Evolutionary conservation across 2,329 filamentous ascomycete genomes (phyloP), one percentile per base, ranked within the genome.

Genomic region (Aspergillus thermomutatus): DNA sequence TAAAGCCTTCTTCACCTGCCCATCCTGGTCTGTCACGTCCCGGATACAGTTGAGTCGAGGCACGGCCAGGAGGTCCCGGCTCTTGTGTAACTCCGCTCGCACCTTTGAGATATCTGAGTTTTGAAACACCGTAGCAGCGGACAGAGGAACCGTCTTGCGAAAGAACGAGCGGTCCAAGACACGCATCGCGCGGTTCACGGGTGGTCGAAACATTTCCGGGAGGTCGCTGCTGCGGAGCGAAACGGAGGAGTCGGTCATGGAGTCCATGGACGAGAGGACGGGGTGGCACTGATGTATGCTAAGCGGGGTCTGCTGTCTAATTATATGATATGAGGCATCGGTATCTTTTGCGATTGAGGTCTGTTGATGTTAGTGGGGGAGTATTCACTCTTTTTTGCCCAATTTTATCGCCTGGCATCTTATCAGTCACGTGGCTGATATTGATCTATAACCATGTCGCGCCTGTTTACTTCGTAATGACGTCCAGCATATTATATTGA

Each of bases 161-260:
- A 97, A 97, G 61, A 95, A 87, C 17, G 87, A 82, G 64, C 90
- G 87, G 77, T 99, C 92, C 61, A 99, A 85, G 50, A 84, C 83
- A 69, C 87, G 87, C 79, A 91, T 90, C 58, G 88, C 87, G 72
- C 90, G 88, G 66, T 93, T 88, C 58, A 92, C 80, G 25, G 92
- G 92, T 49, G 92, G 91, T 63, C 87, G 86, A 73, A 96, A 90
- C 82, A 87, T 85, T 52, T 65, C 68, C 59, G 70, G 64, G 59
- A 71, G 60, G 57, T 72, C 64, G 64, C 65, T 61, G 64, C 65
- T 61, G 43, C 57, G 54, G 49, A 57, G 59, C 54, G 64, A 62
- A 40, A 63, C 59, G 46, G 58, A 53, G 37, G 50, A 40, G 49
- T 50, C 50, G 40, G 51, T 50, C n/a, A 31, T 37, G 41, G 46